Evolutionary conservation across 176 grass and related monocot species (phyloP).

Genomic region (Oryza glumipatula): DNA sequence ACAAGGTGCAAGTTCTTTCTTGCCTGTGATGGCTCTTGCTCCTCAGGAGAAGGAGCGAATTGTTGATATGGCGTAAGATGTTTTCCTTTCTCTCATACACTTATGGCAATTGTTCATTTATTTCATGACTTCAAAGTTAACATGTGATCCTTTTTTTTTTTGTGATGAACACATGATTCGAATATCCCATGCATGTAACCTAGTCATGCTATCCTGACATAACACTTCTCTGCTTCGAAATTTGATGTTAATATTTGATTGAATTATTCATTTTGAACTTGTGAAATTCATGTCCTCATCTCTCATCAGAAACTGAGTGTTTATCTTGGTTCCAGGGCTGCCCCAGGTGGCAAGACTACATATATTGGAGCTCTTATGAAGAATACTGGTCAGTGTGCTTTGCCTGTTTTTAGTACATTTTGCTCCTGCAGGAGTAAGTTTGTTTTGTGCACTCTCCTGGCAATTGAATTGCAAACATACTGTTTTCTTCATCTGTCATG

Average conservation of each 20-base stretch:
- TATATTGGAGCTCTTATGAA: conserved; percentile 99
- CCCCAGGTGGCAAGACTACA: conserved; percentile 97
- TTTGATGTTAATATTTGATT: conserved; percentile 18
- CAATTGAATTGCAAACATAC: conserved; percentile 9
- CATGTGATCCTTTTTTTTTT: background rate
- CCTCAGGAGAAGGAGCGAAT: conserved; percentile 94
- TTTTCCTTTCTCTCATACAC: conserved; percentile 24
- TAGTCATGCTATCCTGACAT: conserved; percentile 1
- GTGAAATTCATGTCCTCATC: background rate
- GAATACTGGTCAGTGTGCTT: conserved; percentile 70
- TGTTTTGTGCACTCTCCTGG: background rate
- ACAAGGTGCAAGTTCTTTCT: conserved; percentile 98
- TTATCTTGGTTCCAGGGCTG: conserved; percentile 67
- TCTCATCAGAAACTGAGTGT: conserved; percentile 4
- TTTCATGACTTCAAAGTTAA: conserved; percentile 7
- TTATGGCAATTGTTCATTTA: conserved; percentile 15
- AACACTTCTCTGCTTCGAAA: background rate
- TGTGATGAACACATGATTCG: background rate
- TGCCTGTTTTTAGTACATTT: conserved; percentile 33
- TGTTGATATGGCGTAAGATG: conserved; percentile 99
- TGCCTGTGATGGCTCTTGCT: conserved; percentile 97
- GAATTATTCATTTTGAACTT: background rate
- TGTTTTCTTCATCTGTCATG: conserved; percentile 23
- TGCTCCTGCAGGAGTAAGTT: background rate
- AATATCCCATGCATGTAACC: background rate